Evolutionary conservation across 116 monocot genomes (phyloP).

Genomic region (Trichopus zeylanicus): DNA sequence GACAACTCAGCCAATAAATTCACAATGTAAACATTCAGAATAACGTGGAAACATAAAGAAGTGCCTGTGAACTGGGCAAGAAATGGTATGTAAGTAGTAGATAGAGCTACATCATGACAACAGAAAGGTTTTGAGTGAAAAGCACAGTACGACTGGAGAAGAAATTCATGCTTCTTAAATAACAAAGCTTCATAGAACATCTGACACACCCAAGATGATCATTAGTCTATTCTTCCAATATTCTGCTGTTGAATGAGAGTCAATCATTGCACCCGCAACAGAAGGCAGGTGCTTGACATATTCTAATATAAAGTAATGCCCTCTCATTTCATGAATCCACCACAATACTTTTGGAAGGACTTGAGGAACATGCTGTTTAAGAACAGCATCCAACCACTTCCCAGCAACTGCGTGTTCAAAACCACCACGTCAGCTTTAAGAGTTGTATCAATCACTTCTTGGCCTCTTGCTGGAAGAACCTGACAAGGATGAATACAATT

Average conservation of each 20-base stretch:
- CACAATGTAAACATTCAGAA: no score
- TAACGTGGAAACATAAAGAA: no score
- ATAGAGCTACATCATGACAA: background rate
- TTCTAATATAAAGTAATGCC: conserved; percentile 92
- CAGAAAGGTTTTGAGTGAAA: background rate
- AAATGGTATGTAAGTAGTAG: background rate
- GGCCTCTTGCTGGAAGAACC: conserved; percentile 57
- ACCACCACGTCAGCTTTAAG: conserved; percentile 75
- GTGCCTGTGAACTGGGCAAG: no score
- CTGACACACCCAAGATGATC: conserved; percentile 62
- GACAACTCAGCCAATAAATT: no score
- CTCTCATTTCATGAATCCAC: conserved; percentile 99
- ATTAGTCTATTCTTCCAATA: conserved; percentile 86
- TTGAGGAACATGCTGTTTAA: conserved; percentile 45
- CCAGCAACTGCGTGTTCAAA: conserved; percentile 98
- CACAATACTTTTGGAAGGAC: conserved; percentile 91
- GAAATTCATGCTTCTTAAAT: background rate
- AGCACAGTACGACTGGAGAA: background rate
- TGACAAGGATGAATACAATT: conserved; percentile 11
- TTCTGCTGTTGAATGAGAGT: conserved; percentile 78
- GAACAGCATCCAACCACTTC: conserved; percentile 90
- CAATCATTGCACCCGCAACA: conserved; percentile 96
- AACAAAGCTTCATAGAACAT: background rate
- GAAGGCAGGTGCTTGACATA: conserved; percentile 90
- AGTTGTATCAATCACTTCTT: conserved; percentile 72